A percentile compares a stretch with the other conserved stretches of the same genome.
phyloP scores from a whole-genome alignment of 1,284 basidiomycete species.

The Sparassis latifolia region DNA sequence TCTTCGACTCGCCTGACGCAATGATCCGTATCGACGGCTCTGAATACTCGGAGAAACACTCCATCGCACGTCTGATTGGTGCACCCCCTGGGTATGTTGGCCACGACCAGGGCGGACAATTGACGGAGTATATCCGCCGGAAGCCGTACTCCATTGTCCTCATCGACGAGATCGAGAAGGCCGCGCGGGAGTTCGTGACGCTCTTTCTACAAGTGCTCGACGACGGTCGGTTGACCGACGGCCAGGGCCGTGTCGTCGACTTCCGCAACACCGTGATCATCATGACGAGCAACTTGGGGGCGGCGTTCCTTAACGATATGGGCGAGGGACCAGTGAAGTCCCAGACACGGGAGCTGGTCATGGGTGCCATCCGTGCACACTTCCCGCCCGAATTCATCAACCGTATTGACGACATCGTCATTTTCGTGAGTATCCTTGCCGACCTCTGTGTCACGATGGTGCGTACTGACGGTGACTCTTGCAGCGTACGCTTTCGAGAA shows the following conservation, averaged over 20 bases:
- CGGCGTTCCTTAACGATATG: constrained; percentile 72
- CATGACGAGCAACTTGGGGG: constrained; percentile 91
- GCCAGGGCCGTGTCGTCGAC: constrained; percentile 72
- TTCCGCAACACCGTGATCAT: constrained; percentile 90
- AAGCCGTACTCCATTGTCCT: constrained; percentile 81
- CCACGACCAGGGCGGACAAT: constrained; percentile 84
- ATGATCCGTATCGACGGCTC: constrained; percentile 91
- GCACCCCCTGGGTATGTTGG: constrained; percentile 92
- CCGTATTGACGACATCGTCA: constrained; percentile 84
- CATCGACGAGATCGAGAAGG: constrained; percentile 89
- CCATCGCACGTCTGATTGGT: constrained; percentile 85
- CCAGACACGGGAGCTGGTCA: constrained; percentile 62
- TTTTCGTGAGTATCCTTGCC: constrained; percentile 64
- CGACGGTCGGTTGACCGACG: constrained; percentile 91
- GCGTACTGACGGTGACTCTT: constrained; percentile 19
- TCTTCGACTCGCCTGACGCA: constrained; percentile 87
- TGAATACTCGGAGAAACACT: constrained; percentile 93
- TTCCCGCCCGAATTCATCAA: constrained; percentile 95
- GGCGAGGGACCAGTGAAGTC: constrained; percentile 65
- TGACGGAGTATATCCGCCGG: constrained; percentile 88
- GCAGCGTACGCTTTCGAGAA: constrained; percentile 72
- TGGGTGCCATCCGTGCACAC: constrained; percentile 72
- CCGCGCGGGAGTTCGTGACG: constrained; percentile 84
- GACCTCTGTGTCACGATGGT: not conserved
- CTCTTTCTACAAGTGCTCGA: constrained; percentile 93